Base-by-base conservation (phyloP, 371 early-diverging fungal genomes). In the Rhizopus sp. region DNA sequence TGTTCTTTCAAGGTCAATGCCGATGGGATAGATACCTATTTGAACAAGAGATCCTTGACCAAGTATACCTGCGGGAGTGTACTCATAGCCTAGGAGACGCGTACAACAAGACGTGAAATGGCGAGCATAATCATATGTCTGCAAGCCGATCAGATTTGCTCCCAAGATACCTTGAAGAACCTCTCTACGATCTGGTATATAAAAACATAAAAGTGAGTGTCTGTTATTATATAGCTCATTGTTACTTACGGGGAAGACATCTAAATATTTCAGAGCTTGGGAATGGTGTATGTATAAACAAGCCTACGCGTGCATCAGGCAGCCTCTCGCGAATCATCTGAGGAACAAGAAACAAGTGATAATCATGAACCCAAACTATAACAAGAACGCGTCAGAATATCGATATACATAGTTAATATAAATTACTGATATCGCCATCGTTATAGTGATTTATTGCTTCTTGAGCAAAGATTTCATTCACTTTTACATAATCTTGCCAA, bases 331-430 rank as follows among this genome's bases (percentile, higher is more conserved):
- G 62, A 49, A 99, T 69, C 81, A 99, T 82, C 29, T 81, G 78
- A 15, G 99, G 99, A 34, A 99, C 84, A 42, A 99, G 83, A 93
- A 99, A 94, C 53, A 99, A 73, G 72, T 99, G 99, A 77, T 99
- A 99, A 72, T 99, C 99, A 57, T 99, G 99, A 7, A 99, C 91
- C 99, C 99, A 99, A 51, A 99, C 89, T 86, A 74, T 96, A 98
- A 70, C 94, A 88, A 17, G 93, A 93, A 55, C 97, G 68, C 98
- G 30, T 42, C 33, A 50, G 17, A 15, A 23, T 17, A 96, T 93
- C 53, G 23, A 97, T 88, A n/a, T n/a, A 97, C 34, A 96, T 84
- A 74, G 77, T 45, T 47, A 23, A 13, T 5, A 38, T 23, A 30
- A 51, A 74, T 77, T 85, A 87, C 94, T 89, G 40, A 91, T 82